Evolutionary conservation across 31 red algal species (phyloP), one percentile per base, ranked within the genome.

Genomic region (Bonnemaisonia californica): DNA sequence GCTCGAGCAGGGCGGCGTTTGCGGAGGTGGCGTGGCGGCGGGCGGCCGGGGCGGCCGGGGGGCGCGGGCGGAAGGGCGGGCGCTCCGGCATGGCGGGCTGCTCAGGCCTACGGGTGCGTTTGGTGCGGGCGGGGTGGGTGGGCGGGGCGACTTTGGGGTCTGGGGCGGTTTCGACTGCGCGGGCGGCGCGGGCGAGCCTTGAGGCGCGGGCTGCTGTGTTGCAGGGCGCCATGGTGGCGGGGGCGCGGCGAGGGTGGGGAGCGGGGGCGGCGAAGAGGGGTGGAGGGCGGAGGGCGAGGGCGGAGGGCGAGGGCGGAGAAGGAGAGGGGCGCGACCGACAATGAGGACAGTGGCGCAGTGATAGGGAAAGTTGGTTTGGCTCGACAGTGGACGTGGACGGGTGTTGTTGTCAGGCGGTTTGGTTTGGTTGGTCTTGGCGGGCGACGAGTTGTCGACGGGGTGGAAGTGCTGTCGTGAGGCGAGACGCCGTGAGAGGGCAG

Each of bases 1-100:
- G 82, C 38, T 98, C 87, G 7, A 98, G 80, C 32, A 98, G 51
- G 21, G 81, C 75, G 41, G 87, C 27, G 41, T 34, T 62, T 36
- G 77, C 65, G 40, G 69, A 40, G 39, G 36, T 58, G 59, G 40
- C 54, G 4, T 35, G 51, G 23, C 54, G 68, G 31, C 29, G 28
- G 38, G 0, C 18, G 38, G 36, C 38, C 18, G 19, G 34, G 2
- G 57, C 36, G 38, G 51, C 19, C 0, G 40, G 13, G 62, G n/a
- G 36, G 28, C n/a, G 56, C 1, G 18, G 48, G 51, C 11, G 31
- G 39, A 13, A 22, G 22, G 30, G 18, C 68, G 56, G 9, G 69
- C 19, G 35, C 16, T 35, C 16, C 24, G 2, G 37, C 23, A 12
- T 11, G 62, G 28, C 3, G 42, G 21, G 1, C 9, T n/a, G 66